Evolutionary conservation across 768 basidiomycete genomes (phyloP), one percentile per base, ranked within the genome.

Genomic region (Filobasidium wieringae): DNA sequence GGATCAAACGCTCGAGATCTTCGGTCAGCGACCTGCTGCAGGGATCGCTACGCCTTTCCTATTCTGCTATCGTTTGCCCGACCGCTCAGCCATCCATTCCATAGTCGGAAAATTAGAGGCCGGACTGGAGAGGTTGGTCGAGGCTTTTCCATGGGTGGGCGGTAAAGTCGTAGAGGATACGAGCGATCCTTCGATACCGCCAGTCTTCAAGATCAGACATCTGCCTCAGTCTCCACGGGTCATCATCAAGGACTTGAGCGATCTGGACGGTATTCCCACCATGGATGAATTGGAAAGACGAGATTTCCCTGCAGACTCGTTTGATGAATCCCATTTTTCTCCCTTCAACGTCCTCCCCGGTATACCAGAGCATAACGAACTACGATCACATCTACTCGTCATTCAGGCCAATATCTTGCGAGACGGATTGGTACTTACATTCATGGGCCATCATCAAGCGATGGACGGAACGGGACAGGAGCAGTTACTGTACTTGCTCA

Each of bases 1-100:
- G n/a, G 52, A 53, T 22, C n/a, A n/a, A 24, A 53, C 52, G 17
- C 52, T 53, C 30, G 52, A 53, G 52, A 26, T 53, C 32, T 53
- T 53, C 19, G 52, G 52, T 1, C 52, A 53, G 24, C 51, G 40
- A 53, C 7, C 24, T 37, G 9, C 14, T 11, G 39, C 52, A 4
- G 36, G 7, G 4, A n/a, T 53, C n/a, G 26, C 52, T 7, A 53
- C 52, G 2, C 52, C 51, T 8, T 53, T 53, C 33, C 31, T 53
- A 31, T 53, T 53, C 19, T 53, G 51, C 33, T 53, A 34, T 22
- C 33, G 17, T 22, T 9, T 36, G 33, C 17, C 22, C 33, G 30
- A 53, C 8, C 12, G 2, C 2, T 12, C 7, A 6, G 30, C 22
- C 19, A 5, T 33, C 51, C 22, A 33, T 19, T 31, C 26, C 6